Base-by-base conservation (phyloP, 2,329 filamentous ascomycete genomes). In the Calonectria pauciramosa region DNA sequence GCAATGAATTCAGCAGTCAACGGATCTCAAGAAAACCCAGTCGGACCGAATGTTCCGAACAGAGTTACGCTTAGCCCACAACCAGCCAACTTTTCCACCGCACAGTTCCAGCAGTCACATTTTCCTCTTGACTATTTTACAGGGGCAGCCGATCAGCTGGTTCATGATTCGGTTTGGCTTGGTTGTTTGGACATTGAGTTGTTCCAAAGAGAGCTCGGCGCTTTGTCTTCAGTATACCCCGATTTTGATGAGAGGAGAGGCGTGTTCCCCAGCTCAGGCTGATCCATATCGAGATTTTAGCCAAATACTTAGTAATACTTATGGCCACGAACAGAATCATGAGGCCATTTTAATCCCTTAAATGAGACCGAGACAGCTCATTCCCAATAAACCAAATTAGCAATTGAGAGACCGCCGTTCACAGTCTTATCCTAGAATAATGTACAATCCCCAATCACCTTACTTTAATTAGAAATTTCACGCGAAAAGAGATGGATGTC, bases 121-220 rank as follows among this genome's bases (percentile, higher is more conserved):
- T 8, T 41, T 8, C 26, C 20, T 38, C 67, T 34, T 5, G 67
- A 70, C 16, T 36, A 41, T 11, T 51, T 70, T 16, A n/a, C 20
- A 16, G 67, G 67, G 20, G 28, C 54, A 10, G 41, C 54, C 41
- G 67, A 70, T 16, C 67, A 70, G 30, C 14, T 70, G 30, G 54
- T 38, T 28, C 26, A 63, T 28, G 67, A 70, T 26, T 70, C 67
- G 4, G 9, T 36, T n/a, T 70, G 67, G 67, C 30, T 70, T 28
- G 54, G 54, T 6, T 70, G 52, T 26, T n/a, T 68, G 13, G 65
- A 69, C 52, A 59, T 63, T 9, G 67, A 70, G 20, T 36, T 38
- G 3, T 63, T 70, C 3, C 52, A 70, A 51, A 59, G 10, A 28
- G 52, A 70, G 36, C 54, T 70, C 2, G 26, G 28, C 5, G 38